Conservation (phyloP, 768 basidiomycete genomes). For the Glaciozyma antarctica region DNA sequence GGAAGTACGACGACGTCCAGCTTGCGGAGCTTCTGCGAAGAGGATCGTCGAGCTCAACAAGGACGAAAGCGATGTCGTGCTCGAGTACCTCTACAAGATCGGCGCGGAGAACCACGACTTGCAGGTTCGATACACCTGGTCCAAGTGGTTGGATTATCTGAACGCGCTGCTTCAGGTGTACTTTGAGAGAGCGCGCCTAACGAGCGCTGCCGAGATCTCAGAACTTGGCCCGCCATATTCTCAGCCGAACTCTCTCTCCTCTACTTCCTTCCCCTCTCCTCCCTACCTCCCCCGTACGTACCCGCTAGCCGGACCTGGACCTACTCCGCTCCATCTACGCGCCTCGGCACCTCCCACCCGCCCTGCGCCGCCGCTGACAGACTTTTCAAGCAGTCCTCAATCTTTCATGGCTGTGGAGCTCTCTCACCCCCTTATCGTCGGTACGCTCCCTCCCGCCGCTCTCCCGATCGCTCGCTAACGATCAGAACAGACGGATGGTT, state of each 20-base stretch:
- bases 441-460: slow-evolving; percentile 27
- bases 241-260: no score
- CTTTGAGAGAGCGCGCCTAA: no score
- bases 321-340: no score
- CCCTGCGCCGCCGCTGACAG: background rate
- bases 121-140: slow-evolving; percentile 40
- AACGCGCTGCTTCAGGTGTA: no score
- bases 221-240: no score
- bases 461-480: background rate
- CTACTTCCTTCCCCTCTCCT: no score
- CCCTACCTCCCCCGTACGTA: no score
- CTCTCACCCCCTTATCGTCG: slow-evolving; percentile 40
- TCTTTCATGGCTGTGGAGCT: slow-evolving; percentile 20
- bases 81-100: slow-evolving; percentile 39
- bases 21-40: slow-evolving; percentile 43
- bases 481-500: slow-evolving; percentile 40
- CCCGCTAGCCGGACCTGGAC: no score
- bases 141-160: slow-evolving; percentile 42
- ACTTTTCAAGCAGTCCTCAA: background rate
- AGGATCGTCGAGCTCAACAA: slow-evolving; percentile 22
- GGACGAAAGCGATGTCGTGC: slow-evolving; percentile 38
- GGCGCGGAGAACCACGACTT: slow-evolving; percentile 26
- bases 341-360: no score
- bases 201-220: no score
- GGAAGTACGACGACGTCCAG: slow-evolving; percentile 48